phyloP scores from a whole-genome alignment of 192 early-diverging fungal genomes.

The Coemansia sp. region DNA sequence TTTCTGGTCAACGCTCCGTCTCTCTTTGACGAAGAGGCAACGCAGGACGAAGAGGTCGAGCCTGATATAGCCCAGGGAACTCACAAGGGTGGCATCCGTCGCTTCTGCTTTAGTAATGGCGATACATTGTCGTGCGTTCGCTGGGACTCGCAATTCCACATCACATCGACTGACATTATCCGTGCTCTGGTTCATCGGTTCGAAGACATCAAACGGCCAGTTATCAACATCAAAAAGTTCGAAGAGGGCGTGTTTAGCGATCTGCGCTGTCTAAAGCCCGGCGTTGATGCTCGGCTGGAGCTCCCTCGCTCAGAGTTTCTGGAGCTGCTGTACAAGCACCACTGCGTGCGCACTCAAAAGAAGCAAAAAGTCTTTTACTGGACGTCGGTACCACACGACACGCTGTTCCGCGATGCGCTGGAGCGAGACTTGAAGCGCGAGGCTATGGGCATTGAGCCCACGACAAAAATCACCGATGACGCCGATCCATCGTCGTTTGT shows the following conservation, averaged over 20 bases:
- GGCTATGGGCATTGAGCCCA: constrained; percentile 78
- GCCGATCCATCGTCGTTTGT: constrained; percentile 39
- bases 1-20: constrained; percentile 51
- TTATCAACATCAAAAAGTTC: constrained; percentile 91
- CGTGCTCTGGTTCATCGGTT: constrained; percentile 87
- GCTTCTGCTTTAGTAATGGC: constrained; percentile 69
- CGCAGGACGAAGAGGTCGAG: constrained; percentile 40
- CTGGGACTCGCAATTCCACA: constrained; percentile 91
- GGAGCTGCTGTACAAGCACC: constrained; percentile 91
- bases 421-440: constrained; percentile 96
- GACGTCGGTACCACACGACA: constrained; percentile 92
- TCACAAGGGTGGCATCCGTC: constrained; percentile 42
- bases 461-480: constrained; percentile 54
- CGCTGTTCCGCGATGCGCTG: constrained; percentile 92
- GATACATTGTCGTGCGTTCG: constrained; percentile 90
- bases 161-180: constrained; percentile 97
- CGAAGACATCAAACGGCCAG: constrained; percentile 82
- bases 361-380: constrained; percentile 99
- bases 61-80: constrained; percentile 37
- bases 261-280: constrained; percentile 91
- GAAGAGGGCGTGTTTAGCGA: constrained; percentile 98
- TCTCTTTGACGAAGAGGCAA: constrained; percentile 50
- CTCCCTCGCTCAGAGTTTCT: constrained; percentile 91
- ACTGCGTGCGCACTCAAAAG: constrained; percentile 97
- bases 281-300: constrained; percentile 88